Percentiles rank a stretch among this genome's conserved stretches.
Evolutionary conservation across 1,139 yeast species (phyloP).

Genomic region (Pichia kudriavzevii): DNA sequence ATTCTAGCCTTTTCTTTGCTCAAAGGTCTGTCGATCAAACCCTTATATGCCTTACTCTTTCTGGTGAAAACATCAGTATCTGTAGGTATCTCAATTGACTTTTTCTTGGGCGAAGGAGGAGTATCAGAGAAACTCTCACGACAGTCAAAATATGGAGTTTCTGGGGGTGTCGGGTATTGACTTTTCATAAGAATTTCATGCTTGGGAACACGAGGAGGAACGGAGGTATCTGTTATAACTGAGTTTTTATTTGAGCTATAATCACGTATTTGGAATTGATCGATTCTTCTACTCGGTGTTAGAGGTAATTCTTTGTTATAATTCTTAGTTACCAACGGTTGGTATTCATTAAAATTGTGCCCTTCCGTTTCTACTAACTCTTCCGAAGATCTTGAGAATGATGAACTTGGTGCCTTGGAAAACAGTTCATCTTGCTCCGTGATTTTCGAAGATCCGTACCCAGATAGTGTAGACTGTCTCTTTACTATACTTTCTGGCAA

Average conservation of each 20-base stretch:
- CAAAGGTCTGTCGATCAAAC: neutral
- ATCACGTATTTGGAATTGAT: slow-evolving; percentile 18
- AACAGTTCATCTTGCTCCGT: slow-evolving; percentile 5
- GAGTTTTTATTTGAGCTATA: slow-evolving; percentile 9
- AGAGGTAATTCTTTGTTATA: slow-evolving; percentile 16
- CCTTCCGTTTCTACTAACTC: neutral
- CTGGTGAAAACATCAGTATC: slow-evolving; percentile 21
- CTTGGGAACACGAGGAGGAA: slow-evolving; percentile 16
- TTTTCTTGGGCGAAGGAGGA: slow-evolving; percentile 1
- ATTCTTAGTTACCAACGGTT: slow-evolving; percentile 4
- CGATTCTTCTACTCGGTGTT: slow-evolving; percentile 15
- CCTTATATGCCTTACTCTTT: slow-evolving; percentile 5
- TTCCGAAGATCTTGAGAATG: slow-evolving; percentile 4
- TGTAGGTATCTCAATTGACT: slow-evolving; percentile 13
- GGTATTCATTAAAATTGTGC: neutral
- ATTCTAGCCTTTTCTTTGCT: slow-evolving; percentile 13
- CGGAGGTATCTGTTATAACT: slow-evolving; percentile 1
- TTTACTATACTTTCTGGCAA: too few relatives aligned
- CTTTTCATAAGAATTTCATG: slow-evolving; percentile 5
- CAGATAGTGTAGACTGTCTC: too few relatives aligned
- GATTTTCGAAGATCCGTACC: too few relatives aligned
- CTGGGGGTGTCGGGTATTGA: neutral
- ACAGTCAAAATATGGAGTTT: slow-evolving; percentile 7
- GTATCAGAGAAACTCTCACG: slow-evolving; percentile 3
- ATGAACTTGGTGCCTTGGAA: slow-evolving; percentile 5